These are phyloP conservation scores for Aspergillus sp. DNA, from an alignment of 2,329 filamentous ascomycete species.

Conservation along the genomic window DNA sequence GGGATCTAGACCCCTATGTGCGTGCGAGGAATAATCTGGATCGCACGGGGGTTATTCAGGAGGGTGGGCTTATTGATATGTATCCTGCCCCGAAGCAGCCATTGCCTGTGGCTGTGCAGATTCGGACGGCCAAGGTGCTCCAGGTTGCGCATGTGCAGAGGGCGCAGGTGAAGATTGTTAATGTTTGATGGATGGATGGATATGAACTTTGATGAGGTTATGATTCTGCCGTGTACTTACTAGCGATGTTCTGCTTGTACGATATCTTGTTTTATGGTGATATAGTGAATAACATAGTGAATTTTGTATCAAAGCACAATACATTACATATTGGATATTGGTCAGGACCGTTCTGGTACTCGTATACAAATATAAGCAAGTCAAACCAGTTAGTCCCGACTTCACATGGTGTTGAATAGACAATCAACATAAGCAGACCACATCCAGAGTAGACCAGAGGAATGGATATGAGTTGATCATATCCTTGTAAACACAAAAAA, in stretches of 20 bases:
- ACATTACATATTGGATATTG: too few species aligned
- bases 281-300: too few species aligned
- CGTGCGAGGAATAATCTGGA: slow-evolving; percentile 79
- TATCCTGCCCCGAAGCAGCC: slow-evolving; percentile 49
- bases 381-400: too few species aligned
- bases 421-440: too few species aligned
- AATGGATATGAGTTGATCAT: too few species aligned
- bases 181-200: slow-evolving; percentile 6
- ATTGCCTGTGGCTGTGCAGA: neutral
- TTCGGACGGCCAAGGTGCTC: slow-evolving; percentile 15
- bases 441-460: too few species aligned
- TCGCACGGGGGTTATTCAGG: slow-evolving; percentile 65
- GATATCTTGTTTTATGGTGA: neutral
- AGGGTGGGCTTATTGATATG: slow-evolving; percentile 54
- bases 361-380: too few species aligned
- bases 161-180: slow-evolving; percentile 14
- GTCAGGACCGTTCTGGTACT: too few species aligned
- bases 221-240: neutral
- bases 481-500: too few species aligned
- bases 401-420: too few species aligned
- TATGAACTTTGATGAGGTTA: neutral
- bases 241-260: neutral
- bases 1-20: slow-evolving; percentile 82
- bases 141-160: slow-evolving; percentile 15
- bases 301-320: too few species aligned